A percentile compares a stretch with the other conserved stretches of the same genome.
Evolutionary conservation across 257 asterid genomes (phyloP).

Genomic region (Solanum habrochaites): DNA sequence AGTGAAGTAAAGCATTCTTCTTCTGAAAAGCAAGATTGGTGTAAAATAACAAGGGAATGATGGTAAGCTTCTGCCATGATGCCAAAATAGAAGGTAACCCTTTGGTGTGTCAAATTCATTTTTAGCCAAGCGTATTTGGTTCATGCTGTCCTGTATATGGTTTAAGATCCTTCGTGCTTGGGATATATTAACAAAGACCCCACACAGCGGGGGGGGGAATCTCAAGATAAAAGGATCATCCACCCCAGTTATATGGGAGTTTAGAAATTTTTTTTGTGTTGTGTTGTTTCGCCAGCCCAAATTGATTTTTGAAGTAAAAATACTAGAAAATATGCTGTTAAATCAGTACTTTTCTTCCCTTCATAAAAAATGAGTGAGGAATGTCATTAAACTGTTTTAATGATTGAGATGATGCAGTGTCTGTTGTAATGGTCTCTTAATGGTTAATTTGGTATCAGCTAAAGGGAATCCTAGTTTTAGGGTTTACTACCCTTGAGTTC

Average conservation of each 20-base stretch:
- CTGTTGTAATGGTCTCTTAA: not conserved
- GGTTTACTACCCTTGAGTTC: not conserved
- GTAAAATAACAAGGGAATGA: slow-evolving; percentile 75
- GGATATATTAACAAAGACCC: not conserved
- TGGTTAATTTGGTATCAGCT: not conserved
- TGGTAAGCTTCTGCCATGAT: slow-evolving; percentile 51
- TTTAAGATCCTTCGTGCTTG: not conserved
- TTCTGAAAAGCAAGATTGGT: slow-evolving; percentile 59
- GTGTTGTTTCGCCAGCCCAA: not conserved
- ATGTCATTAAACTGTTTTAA: not conserved
- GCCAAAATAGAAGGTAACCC: slow-evolving; percentile 50
- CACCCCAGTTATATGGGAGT: not conserved
- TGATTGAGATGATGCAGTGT: not conserved
- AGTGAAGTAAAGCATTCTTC: slow-evolving; percentile 35
- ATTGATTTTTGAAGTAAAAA: not conserved
- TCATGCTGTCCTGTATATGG: not conserved
- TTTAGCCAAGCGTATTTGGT: not conserved
- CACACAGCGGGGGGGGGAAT: too few relatives aligned
- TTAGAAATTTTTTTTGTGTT: too few relatives aligned
- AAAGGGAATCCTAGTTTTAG: not conserved
- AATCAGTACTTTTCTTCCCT: not conserved
- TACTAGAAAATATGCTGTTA: not conserved
- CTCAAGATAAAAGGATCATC: not conserved
- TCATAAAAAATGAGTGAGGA: not conserved
- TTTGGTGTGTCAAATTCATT: not conserved